Evolutionary conservation across 352 stramenopile species (phyloP), one percentile per base, ranked within the genome.

Genomic region (Pythium aphanidermatum): DNA sequence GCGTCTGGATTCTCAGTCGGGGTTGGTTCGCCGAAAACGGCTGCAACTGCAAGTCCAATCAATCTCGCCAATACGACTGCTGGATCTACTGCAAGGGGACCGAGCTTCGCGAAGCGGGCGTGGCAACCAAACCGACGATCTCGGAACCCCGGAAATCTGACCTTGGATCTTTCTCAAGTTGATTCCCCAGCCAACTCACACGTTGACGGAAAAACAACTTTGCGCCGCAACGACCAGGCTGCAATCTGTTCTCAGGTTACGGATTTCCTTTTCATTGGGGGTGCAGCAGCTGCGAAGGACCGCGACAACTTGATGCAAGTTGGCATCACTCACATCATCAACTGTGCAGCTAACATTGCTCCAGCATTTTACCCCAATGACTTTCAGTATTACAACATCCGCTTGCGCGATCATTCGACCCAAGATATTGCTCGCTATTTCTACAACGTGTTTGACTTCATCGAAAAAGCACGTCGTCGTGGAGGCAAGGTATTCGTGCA

Each of bases 271-370:
- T 96, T 77, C 41, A 86, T 96, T 42, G 81, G 86, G 25, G 80
- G 86, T 12, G 83, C 77, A 6, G 57, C 65, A 9, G 86, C 77
- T n/a, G 82, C 82, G 14, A 86, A 89, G 42, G 77, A 95, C 53
- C 72, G 78, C 46, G 72, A 79, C 17, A 65, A 79, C 35, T 58
- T 96, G 23, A 41, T 59, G 14, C 55, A 74, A 39, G 53, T 75
- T 11, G 83, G 84, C 28, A 91, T 96, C 50, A 96, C 86, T 4
- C 86, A 96, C 58, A 64, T 96, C 28, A 83, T 96, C 55, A 96
- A 96, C 45, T 95, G 83, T 45, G 83, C 84, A 0, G 86, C 78
- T 12, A 83, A 61, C 29, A 74, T 91, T 9, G 73, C 80, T 24
- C 79, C 83, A 19, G 72, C 76, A 30, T 79, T 74, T 23, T 94